Percentiles rank a stretch among this genome's conserved stretches.
Conservation (phyloP, 1,284 basidiomycete species). For the Boletellus deceptivus region DNA sequence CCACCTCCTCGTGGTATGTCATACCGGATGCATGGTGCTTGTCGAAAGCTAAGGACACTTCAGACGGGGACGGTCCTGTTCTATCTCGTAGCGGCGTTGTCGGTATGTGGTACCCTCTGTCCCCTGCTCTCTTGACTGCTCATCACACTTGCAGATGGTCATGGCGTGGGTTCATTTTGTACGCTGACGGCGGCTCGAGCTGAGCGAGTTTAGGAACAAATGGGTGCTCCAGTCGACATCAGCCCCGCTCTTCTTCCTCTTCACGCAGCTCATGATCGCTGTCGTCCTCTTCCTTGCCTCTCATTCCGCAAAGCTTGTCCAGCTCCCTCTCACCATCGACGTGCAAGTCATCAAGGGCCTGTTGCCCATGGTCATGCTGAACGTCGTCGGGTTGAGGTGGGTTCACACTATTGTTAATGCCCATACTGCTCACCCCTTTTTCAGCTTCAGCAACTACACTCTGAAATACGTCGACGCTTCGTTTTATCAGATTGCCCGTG, state of each 20-base stretch:
- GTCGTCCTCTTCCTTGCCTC: slow-evolving; percentile 68
- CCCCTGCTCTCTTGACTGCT: slow-evolving; percentile 9
- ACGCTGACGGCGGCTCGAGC: slow-evolving; percentile 1
- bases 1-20: slow-evolving; percentile 32
- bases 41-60: slow-evolving; percentile 7
- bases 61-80: slow-evolving; percentile 70
- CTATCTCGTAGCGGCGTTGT: slow-evolving; percentile 78
- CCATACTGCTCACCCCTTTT: neutral
- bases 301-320: slow-evolving; percentile 60
- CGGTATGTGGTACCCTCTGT: slow-evolving; percentile 51
- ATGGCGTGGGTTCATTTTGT: slow-evolving; percentile 54
- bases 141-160: slow-evolving; percentile 58
- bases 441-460: slow-evolving; percentile 85
- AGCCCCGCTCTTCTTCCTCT: slow-evolving; percentile 84
- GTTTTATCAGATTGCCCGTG: slow-evolving; percentile 89
- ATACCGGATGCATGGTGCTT: neutral
- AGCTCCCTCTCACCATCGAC: slow-evolving; percentile 61
- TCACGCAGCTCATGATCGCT: slow-evolving; percentile 76
- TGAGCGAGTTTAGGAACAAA: slow-evolving; percentile 60
- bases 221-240: slow-evolving; percentile 70
- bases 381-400: slow-evolving; percentile 78
- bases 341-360: slow-evolving; percentile 65
- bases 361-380: slow-evolving; percentile 68
- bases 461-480: slow-evolving; percentile 90
- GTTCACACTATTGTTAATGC: slow-evolving; percentile 9